phyloP scores from a whole-genome alignment of 495 filamentous ascomycete species.

The Lophium mytilinum region DNA sequence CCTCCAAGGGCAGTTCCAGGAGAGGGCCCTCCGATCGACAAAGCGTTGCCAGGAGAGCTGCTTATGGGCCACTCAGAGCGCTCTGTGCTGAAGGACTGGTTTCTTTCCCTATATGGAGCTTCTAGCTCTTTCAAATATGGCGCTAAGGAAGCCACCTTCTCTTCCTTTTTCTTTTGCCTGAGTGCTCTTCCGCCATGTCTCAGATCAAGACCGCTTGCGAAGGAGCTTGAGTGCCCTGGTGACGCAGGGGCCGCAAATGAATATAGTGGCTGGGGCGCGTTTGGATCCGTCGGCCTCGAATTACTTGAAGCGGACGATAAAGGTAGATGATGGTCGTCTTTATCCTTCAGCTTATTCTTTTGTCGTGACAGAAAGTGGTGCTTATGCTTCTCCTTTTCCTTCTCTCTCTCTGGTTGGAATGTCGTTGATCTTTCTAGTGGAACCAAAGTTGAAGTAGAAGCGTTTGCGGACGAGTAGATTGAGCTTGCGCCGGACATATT shows the following conservation, averaged over 20 bases:
- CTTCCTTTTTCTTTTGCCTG: slow-evolving; percentile 86
- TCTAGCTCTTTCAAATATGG: slow-evolving; percentile 29
- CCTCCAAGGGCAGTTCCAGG: slow-evolving; percentile 11
- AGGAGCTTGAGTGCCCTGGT: slow-evolving; percentile 58
- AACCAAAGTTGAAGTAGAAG: slow-evolving; percentile 70
- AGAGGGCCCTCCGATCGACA: slow-evolving; percentile 15
- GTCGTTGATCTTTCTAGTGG: slow-evolving; percentile 28
- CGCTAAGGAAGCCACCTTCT: slow-evolving; percentile 45
- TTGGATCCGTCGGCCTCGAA: slow-evolving; percentile 76
- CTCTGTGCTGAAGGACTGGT: slow-evolving; percentile 32
- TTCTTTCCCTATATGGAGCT: slow-evolving; percentile 23
- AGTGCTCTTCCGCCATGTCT: slow-evolving; percentile 75
- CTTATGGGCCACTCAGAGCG: slow-evolving; percentile 24
- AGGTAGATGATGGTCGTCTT: slow-evolving; percentile 67
- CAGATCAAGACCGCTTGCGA: slow-evolving; percentile 70
- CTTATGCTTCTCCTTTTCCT: slow-evolving; percentile 61
- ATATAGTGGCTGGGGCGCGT: slow-evolving; percentile 77
- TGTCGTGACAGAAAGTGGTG: slow-evolving; percentile 84
- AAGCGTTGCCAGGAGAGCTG: neutral
- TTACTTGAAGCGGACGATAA: slow-evolving; percentile 88
- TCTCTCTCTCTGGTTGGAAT: slow-evolving; percentile 51
- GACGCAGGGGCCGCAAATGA: slow-evolving; percentile 62
- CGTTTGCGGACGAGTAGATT: slow-evolving; percentile 76
- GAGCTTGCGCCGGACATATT: slow-evolving; percentile 53
- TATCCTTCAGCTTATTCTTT: slow-evolving; percentile 81